These are phyloP conservation scores for Fusarium agapanthi DNA, from an alignment of 2,329 filamentous ascomycete genomes.

Conservation along the genomic window DNA sequence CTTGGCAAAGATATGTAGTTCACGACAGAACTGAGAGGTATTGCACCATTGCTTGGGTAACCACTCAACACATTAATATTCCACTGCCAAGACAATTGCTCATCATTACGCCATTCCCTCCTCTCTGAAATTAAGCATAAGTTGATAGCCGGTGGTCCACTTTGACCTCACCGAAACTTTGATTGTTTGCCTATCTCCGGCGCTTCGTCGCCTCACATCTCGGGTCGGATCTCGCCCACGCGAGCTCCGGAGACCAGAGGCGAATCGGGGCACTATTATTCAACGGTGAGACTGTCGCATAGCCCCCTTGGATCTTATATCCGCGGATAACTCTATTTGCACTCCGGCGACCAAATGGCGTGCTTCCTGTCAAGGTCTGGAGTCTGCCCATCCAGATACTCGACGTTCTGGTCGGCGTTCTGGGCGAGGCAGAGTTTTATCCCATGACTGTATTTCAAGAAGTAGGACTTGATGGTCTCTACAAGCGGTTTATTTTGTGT, in stretches of 20 bases:
- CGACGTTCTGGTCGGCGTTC: neutral
- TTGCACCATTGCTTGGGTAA: neutral
- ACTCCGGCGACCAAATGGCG: neutral
- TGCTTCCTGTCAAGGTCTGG: neutral
- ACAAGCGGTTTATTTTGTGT: neutral
- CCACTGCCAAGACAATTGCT: neutral
- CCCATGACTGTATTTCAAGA: too few relatives aligned
- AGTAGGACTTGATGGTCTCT: too few relatives aligned
- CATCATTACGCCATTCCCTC: neutral
- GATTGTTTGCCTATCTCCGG: neutral
- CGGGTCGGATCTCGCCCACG: neutral
- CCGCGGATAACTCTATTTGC: neutral
- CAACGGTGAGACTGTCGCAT: fast-evolving
- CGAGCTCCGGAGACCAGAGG: neutral
- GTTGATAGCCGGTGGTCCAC: too few relatives aligned
- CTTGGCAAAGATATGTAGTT: neutral
- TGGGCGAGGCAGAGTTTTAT: neutral
- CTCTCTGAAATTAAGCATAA: neutral
- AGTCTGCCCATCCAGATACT: neutral
- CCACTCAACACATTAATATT: neutral
- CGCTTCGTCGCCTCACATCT: neutral
- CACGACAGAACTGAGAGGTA: neutral
- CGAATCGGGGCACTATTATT: too few relatives aligned
- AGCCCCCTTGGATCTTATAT: neutral
- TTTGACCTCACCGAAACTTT: neutral